Evolutionary conservation across 306 rosid species (phyloP).

Genomic region (Astragalus glycyphyllos): DNA sequence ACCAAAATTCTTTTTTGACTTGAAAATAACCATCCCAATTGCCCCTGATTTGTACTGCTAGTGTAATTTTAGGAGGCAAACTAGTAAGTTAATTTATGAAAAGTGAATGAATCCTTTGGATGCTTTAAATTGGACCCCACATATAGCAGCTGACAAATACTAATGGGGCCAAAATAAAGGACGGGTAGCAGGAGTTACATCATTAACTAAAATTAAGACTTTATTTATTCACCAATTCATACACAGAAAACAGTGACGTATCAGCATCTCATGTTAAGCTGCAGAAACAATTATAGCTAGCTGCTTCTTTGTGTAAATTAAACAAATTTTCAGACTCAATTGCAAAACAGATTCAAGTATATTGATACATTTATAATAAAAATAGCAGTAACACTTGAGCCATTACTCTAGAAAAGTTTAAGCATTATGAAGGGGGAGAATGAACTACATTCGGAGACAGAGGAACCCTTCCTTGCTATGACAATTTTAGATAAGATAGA

Average conservation of each 20-base stretch:
- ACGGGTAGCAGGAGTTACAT: slow-evolving; percentile 8
- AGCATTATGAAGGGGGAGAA: slow-evolving; percentile 35
- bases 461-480: slow-evolving; percentile 38
- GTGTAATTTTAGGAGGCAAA: slow-evolving; percentile 38
- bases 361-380: not conserved
- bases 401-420: slow-evolving; percentile 18
- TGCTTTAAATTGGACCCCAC: slow-evolving; percentile 48
- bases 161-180: slow-evolving; percentile 33
- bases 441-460: slow-evolving; percentile 39
- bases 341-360: slow-evolving; percentile 27
- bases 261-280: slow-evolving; percentile 7
- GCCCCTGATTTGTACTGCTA: slow-evolving; percentile 30
- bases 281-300: slow-evolving; percentile 43
- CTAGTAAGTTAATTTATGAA: slow-evolving; percentile 36
- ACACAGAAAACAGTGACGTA: slow-evolving; percentile 20
- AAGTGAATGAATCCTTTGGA: slow-evolving; percentile 36
- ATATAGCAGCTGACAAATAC: slow-evolving; percentile 24
- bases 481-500: not conserved
- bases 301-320: slow-evolving; percentile 48
- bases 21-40: not conserved
- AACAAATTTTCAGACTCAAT: slow-evolving; percentile 52
- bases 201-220: slow-evolving; percentile 4
- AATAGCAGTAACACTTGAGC: slow-evolving; percentile 18
- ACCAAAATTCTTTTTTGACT: not conserved
- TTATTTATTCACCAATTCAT: slow-evolving; percentile 31